These are phyloP conservation scores for Paragyromitra xinjiangensis DNA, from an alignment of 495 filamentous ascomycete genomes.

Conservation along the genomic window DNA sequence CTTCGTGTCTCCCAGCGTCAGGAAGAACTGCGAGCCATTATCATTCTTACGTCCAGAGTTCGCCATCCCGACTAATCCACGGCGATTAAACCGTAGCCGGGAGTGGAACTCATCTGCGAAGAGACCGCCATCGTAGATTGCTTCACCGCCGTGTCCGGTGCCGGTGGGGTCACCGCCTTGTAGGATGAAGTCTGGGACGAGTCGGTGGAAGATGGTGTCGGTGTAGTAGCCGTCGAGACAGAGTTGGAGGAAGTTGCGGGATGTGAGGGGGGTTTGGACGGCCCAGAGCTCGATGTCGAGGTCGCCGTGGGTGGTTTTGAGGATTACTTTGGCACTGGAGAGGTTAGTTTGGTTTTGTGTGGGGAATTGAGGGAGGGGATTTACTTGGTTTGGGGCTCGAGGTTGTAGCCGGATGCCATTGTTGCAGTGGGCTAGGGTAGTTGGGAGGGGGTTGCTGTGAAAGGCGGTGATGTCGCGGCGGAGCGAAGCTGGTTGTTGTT, in stretches of 20 bases:
- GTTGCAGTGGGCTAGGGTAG: slow-evolving; percentile 14
- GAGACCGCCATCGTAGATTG: slow-evolving; percentile 85
- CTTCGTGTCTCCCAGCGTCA: slow-evolving; percentile 82
- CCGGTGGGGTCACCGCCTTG: slow-evolving; percentile 88
- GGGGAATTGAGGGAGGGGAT: neutral
- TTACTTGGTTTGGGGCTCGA: slow-evolving; percentile 75
- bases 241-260: slow-evolving; percentile 94
- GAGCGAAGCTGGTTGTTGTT: slow-evolving; percentile 14
- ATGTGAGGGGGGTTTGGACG: slow-evolving; percentile 87
- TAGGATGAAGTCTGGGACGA: slow-evolving; percentile 89
- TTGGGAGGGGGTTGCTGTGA: neutral
- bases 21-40: slow-evolving; percentile 96
- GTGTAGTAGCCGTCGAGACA: slow-evolving; percentile 95
- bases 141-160: slow-evolving; percentile 88
- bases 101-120: slow-evolving; percentile 92
- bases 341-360: neutral
- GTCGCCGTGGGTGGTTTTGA: slow-evolving; percentile 88
- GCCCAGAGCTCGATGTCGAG: slow-evolving; percentile 91
- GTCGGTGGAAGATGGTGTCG: slow-evolving; percentile 89
- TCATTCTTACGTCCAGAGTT: slow-evolving; percentile 76
- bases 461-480: neutral
- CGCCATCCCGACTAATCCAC: slow-evolving; percentile 93
- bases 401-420: slow-evolving; percentile 91
- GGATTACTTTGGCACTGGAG: slow-evolving; percentile 82
- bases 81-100: slow-evolving; percentile 88